Evolutionary conservation across 352 stramenopile genomes (phyloP).

Genomic region (Globisporangium nagaii): DNA sequence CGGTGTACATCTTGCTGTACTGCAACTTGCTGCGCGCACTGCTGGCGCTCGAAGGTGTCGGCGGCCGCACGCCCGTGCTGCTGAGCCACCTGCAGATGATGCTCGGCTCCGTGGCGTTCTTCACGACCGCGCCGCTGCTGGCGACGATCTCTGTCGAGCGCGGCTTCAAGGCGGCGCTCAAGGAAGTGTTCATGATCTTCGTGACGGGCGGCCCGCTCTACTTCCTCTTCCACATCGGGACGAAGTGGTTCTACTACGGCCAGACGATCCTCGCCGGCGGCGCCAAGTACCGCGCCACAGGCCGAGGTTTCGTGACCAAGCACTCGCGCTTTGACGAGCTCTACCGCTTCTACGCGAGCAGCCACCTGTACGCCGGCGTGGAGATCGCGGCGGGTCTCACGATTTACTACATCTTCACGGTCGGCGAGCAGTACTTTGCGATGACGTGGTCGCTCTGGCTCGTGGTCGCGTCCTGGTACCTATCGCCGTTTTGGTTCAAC

Average conservation of each 20-base stretch:
- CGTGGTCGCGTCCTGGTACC: slow-evolving; percentile 74
- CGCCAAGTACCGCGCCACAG: slow-evolving; percentile 97
- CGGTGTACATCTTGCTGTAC: slow-evolving; percentile 96
- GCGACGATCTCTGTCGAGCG: slow-evolving; percentile 97
- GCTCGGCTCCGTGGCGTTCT: slow-evolving; percentile 94
- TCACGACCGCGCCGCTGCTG: slow-evolving; percentile 96
- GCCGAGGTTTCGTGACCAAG: slow-evolving; percentile 98
- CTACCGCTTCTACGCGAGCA: slow-evolving; percentile 97
- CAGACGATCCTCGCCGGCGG: slow-evolving; percentile 98
- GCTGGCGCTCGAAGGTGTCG: slow-evolving; percentile 90
- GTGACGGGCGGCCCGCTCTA: slow-evolving; percentile 97
- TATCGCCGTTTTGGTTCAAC: slow-evolving; percentile 98
- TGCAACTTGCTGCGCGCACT: slow-evolving; percentile 93
- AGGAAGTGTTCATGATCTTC: slow-evolving; percentile 93
- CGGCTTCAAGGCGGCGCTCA: slow-evolving; percentile 93
- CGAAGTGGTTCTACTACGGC: slow-evolving; percentile 98
- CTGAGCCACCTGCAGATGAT: slow-evolving; percentile 95
- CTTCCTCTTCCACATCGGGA: slow-evolving; percentile 99
- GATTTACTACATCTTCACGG: slow-evolving; percentile 93
- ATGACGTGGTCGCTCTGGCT: slow-evolving; percentile 99
- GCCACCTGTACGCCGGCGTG: slow-evolving; percentile 96
- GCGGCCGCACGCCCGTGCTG: slow-evolving; percentile 89
- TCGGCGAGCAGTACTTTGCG: slow-evolving; percentile 94
- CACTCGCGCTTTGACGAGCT: slow-evolving; percentile 98
- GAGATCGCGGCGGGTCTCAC: slow-evolving; percentile 89